These are phyloP conservation scores for Lanmaoa rubissima DNA, from an alignment of 768 basidiomycete species.

Conservation along the genomic window DNA sequence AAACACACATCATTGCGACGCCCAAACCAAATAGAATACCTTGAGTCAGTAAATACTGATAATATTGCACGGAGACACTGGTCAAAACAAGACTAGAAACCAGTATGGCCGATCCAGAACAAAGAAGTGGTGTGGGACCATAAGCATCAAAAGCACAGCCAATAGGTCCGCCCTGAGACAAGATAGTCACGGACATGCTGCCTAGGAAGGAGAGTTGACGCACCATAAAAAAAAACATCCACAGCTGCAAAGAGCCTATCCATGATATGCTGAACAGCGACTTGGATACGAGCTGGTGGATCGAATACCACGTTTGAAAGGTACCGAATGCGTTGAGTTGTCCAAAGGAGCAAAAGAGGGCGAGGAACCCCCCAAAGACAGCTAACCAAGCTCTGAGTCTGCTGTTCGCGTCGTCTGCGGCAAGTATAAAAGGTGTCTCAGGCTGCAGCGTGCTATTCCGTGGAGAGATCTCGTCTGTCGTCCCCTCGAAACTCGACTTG, in stretches of 20 bases:
- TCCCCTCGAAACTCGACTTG: conserved; percentile 24
- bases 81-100: conserved; percentile 56
- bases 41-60: conserved; percentile 61
- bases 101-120: conserved; percentile 48
- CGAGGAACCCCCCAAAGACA: conserved; percentile 63
- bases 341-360: conserved; percentile 69
- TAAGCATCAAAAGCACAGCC: conserved; percentile 59
- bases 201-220: conserved; percentile 18
- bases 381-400: conserved; percentile 42
- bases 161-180: conserved; percentile 54
- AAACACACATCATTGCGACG: conserved; percentile 59
- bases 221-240: conserved; percentile 69
- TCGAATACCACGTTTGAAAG: conserved; percentile 65
- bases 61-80: conserved; percentile 54
- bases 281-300: conserved; percentile 52
- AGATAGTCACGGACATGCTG: not conserved
- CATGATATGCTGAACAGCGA: conserved; percentile 61
- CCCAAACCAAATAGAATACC: conserved; percentile 66
- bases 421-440: conserved; percentile 14
- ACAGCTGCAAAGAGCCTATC: conserved; percentile 70
- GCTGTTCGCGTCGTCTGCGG: not conserved
- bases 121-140: conserved; percentile 56
- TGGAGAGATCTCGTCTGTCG: conserved; percentile 18
- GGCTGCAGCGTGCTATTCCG: conserved; percentile 25
- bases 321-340: conserved; percentile 72